A percentile compares a stretch with the other conserved stretches of the same genome.
These are phyloP conservation scores for Waitea zeae DNA, from an alignment of 1,284 basidiomycete genomes.

Conservation along the genomic window DNA sequence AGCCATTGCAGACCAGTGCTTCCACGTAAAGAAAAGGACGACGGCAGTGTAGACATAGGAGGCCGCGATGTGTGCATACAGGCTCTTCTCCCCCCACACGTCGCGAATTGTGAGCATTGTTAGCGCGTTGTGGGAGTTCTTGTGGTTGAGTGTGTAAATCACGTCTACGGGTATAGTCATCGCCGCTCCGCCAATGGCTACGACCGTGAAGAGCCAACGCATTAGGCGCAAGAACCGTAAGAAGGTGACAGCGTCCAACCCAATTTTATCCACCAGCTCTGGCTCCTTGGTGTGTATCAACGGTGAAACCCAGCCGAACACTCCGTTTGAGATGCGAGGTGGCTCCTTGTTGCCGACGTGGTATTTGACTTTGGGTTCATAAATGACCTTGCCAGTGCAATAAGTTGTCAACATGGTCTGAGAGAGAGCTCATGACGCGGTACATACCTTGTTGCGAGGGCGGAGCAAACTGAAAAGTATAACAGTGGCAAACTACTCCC, in stretches of 20 bases:
- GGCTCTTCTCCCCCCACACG: conserved; percentile 40
- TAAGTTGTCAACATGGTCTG: not conserved
- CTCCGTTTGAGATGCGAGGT: conserved; percentile 64
- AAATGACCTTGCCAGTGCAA: conserved; percentile 38
- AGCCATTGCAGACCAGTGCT: conserved; percentile 64
- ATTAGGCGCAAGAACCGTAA: conserved; percentile 85
- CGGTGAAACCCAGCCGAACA: conserved; percentile 83
- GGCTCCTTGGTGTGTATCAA: conserved; percentile 74
- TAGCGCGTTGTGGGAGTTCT: conserved; percentile 28
- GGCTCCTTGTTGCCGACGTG: conserved; percentile 69
- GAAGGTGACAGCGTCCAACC: conserved; percentile 86
- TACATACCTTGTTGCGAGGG: conserved; percentile 39
- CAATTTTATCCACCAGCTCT: conserved; percentile 80
- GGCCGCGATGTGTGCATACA: conserved; percentile 63
- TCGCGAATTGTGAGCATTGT: conserved; percentile 69
- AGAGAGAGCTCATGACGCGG: not conserved
- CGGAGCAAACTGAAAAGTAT: conserved; percentile 47
- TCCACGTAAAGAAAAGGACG: conserved; percentile 46
- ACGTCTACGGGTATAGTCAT: conserved; percentile 73
- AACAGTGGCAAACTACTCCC: conserved; percentile 26
- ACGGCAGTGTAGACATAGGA: conserved; percentile 59
- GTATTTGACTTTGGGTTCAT: conserved; percentile 82
- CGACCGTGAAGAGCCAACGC: conserved; percentile 57
- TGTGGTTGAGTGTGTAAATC: conserved; percentile 50
- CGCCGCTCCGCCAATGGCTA: conserved; percentile 52